A percentile compares a stretch with the other conserved stretches of the same genome.
Evolutionary conservation across 768 basidiomycete genomes (phyloP).

Genomic region (Tulasnella calospora): DNA sequence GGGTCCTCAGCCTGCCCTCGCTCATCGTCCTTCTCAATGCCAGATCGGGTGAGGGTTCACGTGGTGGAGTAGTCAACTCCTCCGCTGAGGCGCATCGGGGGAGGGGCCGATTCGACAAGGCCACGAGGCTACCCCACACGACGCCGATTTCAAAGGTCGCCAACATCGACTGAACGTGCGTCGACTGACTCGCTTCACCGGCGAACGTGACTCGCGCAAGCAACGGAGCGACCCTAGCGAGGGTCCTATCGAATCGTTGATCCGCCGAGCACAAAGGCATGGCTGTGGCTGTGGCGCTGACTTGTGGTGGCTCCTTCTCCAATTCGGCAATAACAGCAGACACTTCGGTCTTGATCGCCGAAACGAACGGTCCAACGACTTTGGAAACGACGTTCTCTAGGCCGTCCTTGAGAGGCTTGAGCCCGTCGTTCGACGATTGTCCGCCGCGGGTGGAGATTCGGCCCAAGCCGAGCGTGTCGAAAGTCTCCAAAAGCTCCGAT

Average conservation of each 20-base stretch:
- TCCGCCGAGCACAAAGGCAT: neutral
- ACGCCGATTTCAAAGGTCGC: constrained; percentile 69
- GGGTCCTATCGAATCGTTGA: constrained; percentile 53
- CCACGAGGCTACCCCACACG: constrained; percentile 69
- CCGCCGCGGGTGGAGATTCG: constrained; percentile 40
- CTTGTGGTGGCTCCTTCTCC: constrained; percentile 37
- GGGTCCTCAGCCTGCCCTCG: constrained; percentile 12
- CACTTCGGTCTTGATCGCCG: constrained; percentile 57
- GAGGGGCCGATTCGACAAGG: constrained; percentile 54
- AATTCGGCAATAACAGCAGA: constrained; percentile 58
- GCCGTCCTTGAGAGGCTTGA: constrained; percentile 65
- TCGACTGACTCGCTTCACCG: constrained; percentile 46
- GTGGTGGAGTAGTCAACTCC: neutral
- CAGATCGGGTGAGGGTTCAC: neutral
- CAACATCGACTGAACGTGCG: constrained; percentile 53
- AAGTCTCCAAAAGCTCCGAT: constrained; percentile 65
- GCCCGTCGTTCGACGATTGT: constrained; percentile 47
- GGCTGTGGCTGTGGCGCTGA: constrained; percentile 17
- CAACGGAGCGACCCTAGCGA: constrained; percentile 58
- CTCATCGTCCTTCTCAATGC: constrained; percentile 5
- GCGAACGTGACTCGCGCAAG: constrained; percentile 51
- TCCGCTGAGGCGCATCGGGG: neutral
- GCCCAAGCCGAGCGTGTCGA: constrained; percentile 62
- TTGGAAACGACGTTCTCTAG: constrained; percentile 63
- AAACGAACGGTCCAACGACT: constrained; percentile 59